Base-by-base conservation (phyloP, 2,329 filamentous ascomycete species). In the Penicillium sp. region DNA sequence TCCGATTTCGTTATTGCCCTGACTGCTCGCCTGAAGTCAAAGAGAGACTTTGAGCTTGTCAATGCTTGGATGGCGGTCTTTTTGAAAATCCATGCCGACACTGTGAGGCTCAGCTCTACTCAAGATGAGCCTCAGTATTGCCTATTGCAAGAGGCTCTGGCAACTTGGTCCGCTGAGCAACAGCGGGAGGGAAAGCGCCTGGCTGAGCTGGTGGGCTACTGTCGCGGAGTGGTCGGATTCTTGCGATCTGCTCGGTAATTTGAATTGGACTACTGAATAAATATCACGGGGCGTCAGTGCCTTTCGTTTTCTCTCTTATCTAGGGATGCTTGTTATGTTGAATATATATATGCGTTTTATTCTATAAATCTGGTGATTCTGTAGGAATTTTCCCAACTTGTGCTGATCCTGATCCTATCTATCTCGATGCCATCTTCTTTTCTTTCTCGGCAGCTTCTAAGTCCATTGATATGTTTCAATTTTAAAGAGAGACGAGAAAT, bases 11-110 rank as follows among this genome's bases (percentile, higher is more conserved):
- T 97, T 49, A 74, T 78, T n/a, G 91, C 91, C 1, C 75, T 99
- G 53, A 95, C 90, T 0, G 80, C 78, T 51, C 81, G 88, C 13
- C 77, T 97, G 50, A 75, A 78, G 41, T 79, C 84, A 48, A 85
- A 87, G 60, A 84, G 83, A 46, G 94, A 97, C 72, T 99, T 96
- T 72, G 94, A 99, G 75, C 81, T 99, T 38, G 89, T 91, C 16
- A 92, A 97, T 73, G 91, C 91, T 0, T 99, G 94, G 93, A 97
- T 99, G 91, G 87, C 88, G 2, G 93, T 97, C 1, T 96, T 97
- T 67, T 71, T 99, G 56, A 84, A 87, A 46, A 77, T 96, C 39
- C 93, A 97, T 72, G 81, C 80, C 7, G 86, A 87, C 57, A 75
- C 81, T 16, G 75, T 89, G 15, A 71, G 76, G 7, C 56, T 67